Evolutionary conservation across 441 rosid genomes (phyloP).

Genomic region (Hypseocharis bilobata): DNA sequence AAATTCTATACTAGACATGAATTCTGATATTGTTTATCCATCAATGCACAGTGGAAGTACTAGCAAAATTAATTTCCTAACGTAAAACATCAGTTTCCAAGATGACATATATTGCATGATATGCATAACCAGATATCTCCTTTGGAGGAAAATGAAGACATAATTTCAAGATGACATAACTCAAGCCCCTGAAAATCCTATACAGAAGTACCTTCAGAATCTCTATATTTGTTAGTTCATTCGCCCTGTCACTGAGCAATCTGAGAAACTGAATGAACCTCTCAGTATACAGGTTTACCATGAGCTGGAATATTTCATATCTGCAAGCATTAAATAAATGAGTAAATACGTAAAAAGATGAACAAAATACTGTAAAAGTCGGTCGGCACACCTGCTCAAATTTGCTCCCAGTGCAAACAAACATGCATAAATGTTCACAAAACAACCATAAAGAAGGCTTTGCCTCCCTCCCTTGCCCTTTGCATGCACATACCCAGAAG

Average conservation of each 20-base stretch:
- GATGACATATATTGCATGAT: no score
- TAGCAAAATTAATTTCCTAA: background rate
- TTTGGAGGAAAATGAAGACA: background rate
- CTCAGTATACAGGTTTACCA: conserved; percentile 97
- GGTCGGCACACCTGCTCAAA: background rate
- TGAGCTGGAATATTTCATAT: conserved; percentile 95
- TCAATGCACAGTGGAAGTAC: background rate
- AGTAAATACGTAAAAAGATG: no score
- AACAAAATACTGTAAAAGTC: background rate
- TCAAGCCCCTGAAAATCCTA: conserved; percentile 9
- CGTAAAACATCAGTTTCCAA: no score
- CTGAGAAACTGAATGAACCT: conserved; percentile 98
- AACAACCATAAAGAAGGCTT: background rate
- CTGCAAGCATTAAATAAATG: conserved; percentile 48
- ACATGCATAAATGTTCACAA: background rate
- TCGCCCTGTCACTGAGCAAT: conserved; percentile 86
- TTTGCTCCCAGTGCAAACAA: background rate
- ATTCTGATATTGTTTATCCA: background rate
- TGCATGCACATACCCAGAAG: background rate
- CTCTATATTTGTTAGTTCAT: conserved; percentile 83
- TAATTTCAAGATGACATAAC: conserved; percentile 7
- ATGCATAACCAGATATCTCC: background rate
- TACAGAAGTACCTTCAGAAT: conserved; percentile 65
- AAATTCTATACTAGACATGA: background rate
- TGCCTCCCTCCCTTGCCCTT: background rate